phyloP scores from a whole-genome alignment of 305 asterid genomes.

The Fraxinus platypoda region DNA sequence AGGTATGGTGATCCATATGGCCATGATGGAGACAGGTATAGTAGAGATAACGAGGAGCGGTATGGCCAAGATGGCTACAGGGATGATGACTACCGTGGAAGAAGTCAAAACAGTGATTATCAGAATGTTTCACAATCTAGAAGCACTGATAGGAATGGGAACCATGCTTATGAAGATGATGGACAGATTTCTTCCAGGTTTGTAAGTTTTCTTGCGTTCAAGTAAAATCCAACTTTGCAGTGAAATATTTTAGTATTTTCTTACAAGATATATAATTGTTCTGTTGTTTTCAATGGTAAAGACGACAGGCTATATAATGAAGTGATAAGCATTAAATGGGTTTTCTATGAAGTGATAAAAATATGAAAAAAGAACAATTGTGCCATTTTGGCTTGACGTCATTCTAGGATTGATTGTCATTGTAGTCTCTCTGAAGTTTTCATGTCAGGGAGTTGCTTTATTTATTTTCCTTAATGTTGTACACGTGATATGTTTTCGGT shows the following conservation, averaged over 20 bases:
- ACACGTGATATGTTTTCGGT: background rate
- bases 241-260: background rate
- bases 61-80: conserved; percentile 59
- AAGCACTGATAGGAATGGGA: conserved; percentile 69
- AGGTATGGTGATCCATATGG: conserved; percentile 53
- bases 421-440: background rate
- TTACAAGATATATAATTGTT: background rate
- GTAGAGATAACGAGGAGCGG: conserved; percentile 74
- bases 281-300: background rate
- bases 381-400: background rate
- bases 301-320: background rate
- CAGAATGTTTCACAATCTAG: conserved; percentile 67
- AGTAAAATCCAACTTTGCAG: conserved; percentile 8
- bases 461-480: background rate
- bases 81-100: conserved; percentile 65
- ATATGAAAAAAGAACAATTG: background rate
- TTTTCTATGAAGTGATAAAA: background rate
- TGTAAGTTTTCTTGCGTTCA: conserved; percentile 18
- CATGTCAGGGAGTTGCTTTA: background rate
- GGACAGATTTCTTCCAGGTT: conserved; percentile 85
- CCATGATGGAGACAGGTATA: conserved; percentile 71
- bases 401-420: background rate
- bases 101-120: conserved; percentile 50
- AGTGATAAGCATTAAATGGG: background rate
- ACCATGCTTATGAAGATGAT: conserved; percentile 67